phyloP scores from a whole-genome alignment of 768 basidiomycete species.

The Auricularia sp. region DNA sequence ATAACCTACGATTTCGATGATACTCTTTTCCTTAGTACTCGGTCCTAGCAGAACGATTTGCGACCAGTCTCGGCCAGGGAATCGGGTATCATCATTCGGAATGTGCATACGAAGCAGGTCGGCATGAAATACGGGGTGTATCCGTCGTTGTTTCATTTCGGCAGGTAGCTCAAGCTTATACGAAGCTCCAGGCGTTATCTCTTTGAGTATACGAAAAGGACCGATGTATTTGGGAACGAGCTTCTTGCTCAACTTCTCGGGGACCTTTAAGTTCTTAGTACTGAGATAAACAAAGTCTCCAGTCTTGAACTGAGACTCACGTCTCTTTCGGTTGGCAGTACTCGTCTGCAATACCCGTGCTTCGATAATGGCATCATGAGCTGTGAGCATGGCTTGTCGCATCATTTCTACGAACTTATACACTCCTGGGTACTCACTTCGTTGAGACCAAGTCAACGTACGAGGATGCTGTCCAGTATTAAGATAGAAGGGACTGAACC shows the following conservation, averaged over 20 bases:
- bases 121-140: constrained; percentile 27
- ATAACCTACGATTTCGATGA: background rate
- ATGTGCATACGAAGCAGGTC: constrained; percentile 20
- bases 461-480: constrained; percentile 24
- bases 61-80: constrained; percentile 21
- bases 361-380: constrained; percentile 8
- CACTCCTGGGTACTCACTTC: constrained; percentile 5
- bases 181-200: constrained; percentile 10
- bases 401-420: background rate
- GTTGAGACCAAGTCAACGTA: constrained; percentile 21
- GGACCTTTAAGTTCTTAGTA: constrained; percentile 26
- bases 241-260: constrained; percentile 26
- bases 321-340: background rate
- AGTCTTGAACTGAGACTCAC: constrained; percentile 11
- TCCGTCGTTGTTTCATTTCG: constrained; percentile 12
- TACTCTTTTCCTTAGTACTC: background rate
- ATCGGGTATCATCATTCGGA: constrained; percentile 28
- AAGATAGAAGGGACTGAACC: constrained; percentile 29
- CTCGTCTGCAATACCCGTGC: constrained; percentile 2
- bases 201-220: constrained; percentile 23
- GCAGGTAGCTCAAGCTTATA: constrained; percentile 19
- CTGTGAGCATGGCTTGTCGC: constrained; percentile 8
- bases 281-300: constrained; percentile 29
- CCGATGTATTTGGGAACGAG: constrained; percentile 30
- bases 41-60: background rate